Base-by-base conservation (phyloP, 176 grass and related monocot species). In the maize (Zea mays) region DNA sequence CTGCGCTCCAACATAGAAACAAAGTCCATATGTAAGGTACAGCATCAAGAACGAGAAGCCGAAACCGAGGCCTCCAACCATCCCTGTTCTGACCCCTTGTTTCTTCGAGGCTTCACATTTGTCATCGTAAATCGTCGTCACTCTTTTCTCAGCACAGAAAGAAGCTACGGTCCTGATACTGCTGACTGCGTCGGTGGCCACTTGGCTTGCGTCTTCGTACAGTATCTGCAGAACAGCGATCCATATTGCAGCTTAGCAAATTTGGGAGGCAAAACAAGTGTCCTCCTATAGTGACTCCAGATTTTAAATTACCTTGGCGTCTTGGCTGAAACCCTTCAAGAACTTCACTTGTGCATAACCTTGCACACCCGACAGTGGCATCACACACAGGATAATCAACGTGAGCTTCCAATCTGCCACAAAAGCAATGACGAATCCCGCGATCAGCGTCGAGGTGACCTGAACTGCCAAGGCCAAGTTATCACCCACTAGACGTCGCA, bases 191-290 rank as follows among this genome's bases (percentile, higher is more conserved):
- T 92, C 93, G 21, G 82, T 96, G 72, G 93, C 93, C 46, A 96
- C 86, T 74, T 96, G 93, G 67, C 89, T 90, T 60, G 93, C 93
- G 65, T 96, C 93, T 85, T 96, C 93, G 66, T 92, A 92, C 82
- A 90, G 76, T 40, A 73, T 81, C 93, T 96, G 61, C 50, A 79
- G 67, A 77, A 56, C 14, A 81, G 7, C 8, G 67, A 66, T 42
- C 7, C 16, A 48, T 75, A 48, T 75, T 58, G 42, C 56, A 57
- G 75, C 6, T 80, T 64, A 58, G 8, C 39, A 81, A 13, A 11
- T 71, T 58, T 5, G 44, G 0, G 48, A 79, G 68, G 62, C 69
- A 5, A 35, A n/a, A 58, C 64, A 69, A 55, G 44, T 88, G 21
- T 27, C 27, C 27, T 27, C 0, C 0, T 84, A 15, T 4, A 64